A percentile compares a stretch with the other conserved stretches of the same genome.
Evolutionary conservation across 805 yeast species (phyloP).

Genomic region (Cyberlindnera euphorbiiphila): DNA sequence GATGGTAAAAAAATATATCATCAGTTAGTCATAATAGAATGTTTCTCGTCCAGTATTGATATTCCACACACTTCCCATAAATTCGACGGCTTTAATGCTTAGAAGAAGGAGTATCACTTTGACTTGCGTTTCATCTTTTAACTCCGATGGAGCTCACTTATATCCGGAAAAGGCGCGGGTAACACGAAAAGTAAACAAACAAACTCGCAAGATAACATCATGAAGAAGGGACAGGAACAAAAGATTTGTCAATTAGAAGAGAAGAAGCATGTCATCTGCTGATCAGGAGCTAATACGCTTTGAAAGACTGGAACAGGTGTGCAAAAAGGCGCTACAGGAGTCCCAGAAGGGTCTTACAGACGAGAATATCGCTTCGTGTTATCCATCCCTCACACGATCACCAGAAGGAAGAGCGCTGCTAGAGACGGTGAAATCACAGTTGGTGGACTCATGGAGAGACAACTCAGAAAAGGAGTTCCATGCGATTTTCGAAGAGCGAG

Average conservation of each 20-base stretch:
- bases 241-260: neutral
- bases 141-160: neutral
- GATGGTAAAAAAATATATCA: too few relatives aligned
- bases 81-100: too few relatives aligned
- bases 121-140: too few relatives aligned
- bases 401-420: slow-evolving; percentile 40
- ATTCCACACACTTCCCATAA: too few relatives aligned
- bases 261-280: slow-evolving; percentile 10
- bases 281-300: slow-evolving; percentile 29
- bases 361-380: slow-evolving; percentile 47
- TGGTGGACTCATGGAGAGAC: slow-evolving; percentile 43
- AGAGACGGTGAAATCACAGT: slow-evolving; percentile 43
- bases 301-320: slow-evolving; percentile 43
- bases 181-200: neutral
- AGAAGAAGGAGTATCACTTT: too few relatives aligned
- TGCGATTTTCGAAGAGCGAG: slow-evolving; percentile 44
- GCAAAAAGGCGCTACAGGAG: slow-evolving; percentile 48
- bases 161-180: neutral
- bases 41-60: too few relatives aligned
- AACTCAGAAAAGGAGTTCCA: slow-evolving; percentile 45
- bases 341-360: slow-evolving; percentile 44
- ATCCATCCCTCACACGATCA: slow-evolving; percentile 43
- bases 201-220: too few relatives aligned
- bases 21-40: too few relatives aligned
- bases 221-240: too few relatives aligned